Percentiles rank a stretch among this genome's conserved stretches.
Conservation (phyloP, 73 alveolate genomes). For the Durusdinium trenchii region DNA sequence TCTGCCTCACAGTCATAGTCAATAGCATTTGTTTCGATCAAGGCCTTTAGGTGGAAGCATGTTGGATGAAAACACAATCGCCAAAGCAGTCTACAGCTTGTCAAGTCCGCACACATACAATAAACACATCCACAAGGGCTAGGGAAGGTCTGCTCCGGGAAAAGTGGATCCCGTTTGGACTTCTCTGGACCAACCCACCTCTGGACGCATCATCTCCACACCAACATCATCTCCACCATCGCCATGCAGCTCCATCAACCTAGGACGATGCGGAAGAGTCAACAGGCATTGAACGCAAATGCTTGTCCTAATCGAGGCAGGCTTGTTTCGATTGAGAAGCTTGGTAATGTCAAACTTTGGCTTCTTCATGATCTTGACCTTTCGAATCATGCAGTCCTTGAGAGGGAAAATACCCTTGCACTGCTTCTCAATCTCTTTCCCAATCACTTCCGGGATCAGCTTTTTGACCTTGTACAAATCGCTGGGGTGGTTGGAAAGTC, state of each 20-base stretch:
- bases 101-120: not conserved
- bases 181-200: not conserved
- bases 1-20: conserved; percentile 27
- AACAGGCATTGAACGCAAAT: not conserved
- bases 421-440: conserved; percentile 97
- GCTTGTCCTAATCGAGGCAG: not conserved
- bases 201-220: conserved; percentile 66
- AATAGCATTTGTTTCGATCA: not conserved
- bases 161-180: not conserved
- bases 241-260: conserved; percentile 88
- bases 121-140: not conserved
- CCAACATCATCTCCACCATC: conserved; percentile 62
- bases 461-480: conserved; percentile 30
- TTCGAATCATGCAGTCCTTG: conserved; percentile 75
- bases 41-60: not conserved
- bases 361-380: conserved; percentile 98
- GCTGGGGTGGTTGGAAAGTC: no score
- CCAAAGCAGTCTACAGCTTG: no score
- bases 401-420: conserved; percentile 98
- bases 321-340: not conserved
- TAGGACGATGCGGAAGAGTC: not conserved
- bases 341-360: conserved; percentile 97
- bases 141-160: not conserved
- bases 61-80: not conserved
- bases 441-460: conserved; percentile 97